Evolutionary conservation across 768 basidiomycete genomes (phyloP), one percentile per base, ranked within the genome.

Genomic region (Baorangia bicolor): DNA sequence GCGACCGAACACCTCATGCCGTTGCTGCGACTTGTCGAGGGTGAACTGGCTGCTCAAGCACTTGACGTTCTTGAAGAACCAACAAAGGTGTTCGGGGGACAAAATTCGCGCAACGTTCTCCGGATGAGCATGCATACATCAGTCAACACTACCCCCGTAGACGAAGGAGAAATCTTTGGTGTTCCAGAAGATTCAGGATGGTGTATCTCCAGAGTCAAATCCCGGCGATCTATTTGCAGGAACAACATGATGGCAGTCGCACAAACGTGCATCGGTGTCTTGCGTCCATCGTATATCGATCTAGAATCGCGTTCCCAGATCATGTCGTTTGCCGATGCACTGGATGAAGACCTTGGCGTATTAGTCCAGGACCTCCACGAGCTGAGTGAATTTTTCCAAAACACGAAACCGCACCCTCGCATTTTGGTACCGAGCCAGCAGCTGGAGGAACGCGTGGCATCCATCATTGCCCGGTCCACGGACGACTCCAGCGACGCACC

Each of bases 61-160:
- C 78, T 98, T 44, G 94, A 95, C 45, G 92, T 98, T n/a, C 80
- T 98, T 7, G 94, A 97, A 63, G 90, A 94, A 63, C 94, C 94
- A 0, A 84, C 91, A 71, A 82, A 80, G 20, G 87, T 94, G 73
- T 84, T 84, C 1, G 84, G 86, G 40, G 88, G 90, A 23, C 85
- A 84, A 44, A 80, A 87, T 0, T 90, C 92, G 1, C 88, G 88
- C 56, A 88, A 92, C 61, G 90, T 94, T n/a, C 77, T 95, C 23
- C 84, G 92, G 7, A 93, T 95, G 91, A 94, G 93, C 70, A 87
- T 94, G 83, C 86, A 89, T 59, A 68, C 79, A 23, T 81, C 78
- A 28, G 70, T 78, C 16, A 70, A 73, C 33, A 67, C 74, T 28
- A 67, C 75, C 25, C 74, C 78, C 40, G 75, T 79, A 12, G 83